phyloP scores from a whole-genome alignment of 2,329 filamentous ascomycete species.

The Xylariaceae sp. region DNA sequence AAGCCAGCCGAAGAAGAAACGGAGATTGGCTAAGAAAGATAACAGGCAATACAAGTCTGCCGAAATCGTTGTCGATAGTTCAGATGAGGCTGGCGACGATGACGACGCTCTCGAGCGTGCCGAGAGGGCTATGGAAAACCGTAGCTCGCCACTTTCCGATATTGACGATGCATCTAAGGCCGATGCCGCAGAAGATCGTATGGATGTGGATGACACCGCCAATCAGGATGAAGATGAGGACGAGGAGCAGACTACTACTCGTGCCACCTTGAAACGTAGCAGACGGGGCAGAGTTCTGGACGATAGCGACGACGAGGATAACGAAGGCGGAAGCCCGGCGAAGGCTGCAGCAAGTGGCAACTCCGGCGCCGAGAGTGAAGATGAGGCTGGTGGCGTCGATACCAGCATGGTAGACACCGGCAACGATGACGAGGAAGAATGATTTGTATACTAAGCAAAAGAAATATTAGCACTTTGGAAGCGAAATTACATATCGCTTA shows the following conservation, averaged over 20 bases:
- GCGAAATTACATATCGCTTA: background rate
- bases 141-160: conserved; percentile 36
- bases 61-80: conserved; percentile 81
- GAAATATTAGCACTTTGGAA: background rate
- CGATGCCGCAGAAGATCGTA: conserved; percentile 48
- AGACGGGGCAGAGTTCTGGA: conserved; percentile 58
- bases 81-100: conserved; percentile 52
- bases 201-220: conserved; percentile 57
- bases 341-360: conserved; percentile 24
- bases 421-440: conserved; percentile 44
- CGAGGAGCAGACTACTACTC: conserved; percentile 53
- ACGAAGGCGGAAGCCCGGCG: conserved; percentile 38
- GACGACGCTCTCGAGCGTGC: conserved; percentile 53
- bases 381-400: conserved; percentile 35
- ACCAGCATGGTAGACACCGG: conserved; percentile 44
- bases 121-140: conserved; percentile 48
- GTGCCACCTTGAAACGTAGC: conserved; percentile 47
- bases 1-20: conserved; percentile 66
- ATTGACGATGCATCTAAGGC: conserved; percentile 40
- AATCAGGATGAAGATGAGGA: conserved; percentile 57
- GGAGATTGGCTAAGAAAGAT: conserved; percentile 58
- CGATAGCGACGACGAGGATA: conserved; percentile 62
- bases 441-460: conserved; percentile 28
- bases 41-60: conserved; percentile 81
- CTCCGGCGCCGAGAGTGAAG: conserved; percentile 29